A percentile compares a stretch with the other conserved stretches of the same genome.
Evolutionary conservation across 164 flowering plant genomes (phyloP).

Genomic region (Chimonanthus praecox): DNA sequence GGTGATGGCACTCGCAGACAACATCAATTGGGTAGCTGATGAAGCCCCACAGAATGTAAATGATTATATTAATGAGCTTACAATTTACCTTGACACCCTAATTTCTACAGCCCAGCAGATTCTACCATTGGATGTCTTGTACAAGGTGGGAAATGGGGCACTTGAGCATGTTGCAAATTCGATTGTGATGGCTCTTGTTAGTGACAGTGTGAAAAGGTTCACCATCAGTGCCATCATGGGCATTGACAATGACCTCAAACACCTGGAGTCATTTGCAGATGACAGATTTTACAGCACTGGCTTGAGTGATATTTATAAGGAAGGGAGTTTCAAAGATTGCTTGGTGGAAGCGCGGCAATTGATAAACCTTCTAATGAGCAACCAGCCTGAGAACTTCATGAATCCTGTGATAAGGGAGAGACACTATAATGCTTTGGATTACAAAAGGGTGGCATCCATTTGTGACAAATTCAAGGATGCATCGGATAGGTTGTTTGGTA

Average conservation of each 20-base stretch:
- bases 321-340: slow-evolving; percentile 54
- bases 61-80: slow-evolving; percentile 61
- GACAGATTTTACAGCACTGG: slow-evolving; percentile 61
- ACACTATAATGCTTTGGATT: slow-evolving; percentile 61
- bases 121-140: slow-evolving; percentile 70
- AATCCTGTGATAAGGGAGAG: slow-evolving; percentile 79
- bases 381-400: slow-evolving; percentile 84
- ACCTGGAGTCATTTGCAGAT: slow-evolving; percentile 71
- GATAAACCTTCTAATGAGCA: slow-evolving; percentile 70
- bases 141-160: slow-evolving; percentile 73
- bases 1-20: slow-evolving; percentile 56
- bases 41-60: slow-evolving; percentile 41
- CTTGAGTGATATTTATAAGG: slow-evolving; percentile 56
- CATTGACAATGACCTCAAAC: slow-evolving; percentile 58
- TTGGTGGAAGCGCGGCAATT: slow-evolving; percentile 74
- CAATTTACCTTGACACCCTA: slow-evolving; percentile 60
- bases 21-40: slow-evolving; percentile 71
- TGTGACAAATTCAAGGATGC: slow-evolving; percentile 84
- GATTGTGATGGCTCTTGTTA: slow-evolving; percentile 61
- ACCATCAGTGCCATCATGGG: slow-evolving; percentile 61
- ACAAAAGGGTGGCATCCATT: slow-evolving; percentile 66
- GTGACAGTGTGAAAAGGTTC: slow-evolving; percentile 80
- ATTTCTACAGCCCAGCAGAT: slow-evolving; percentile 83
- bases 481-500: slow-evolving; percentile 78
- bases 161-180: slow-evolving; percentile 67